Evolutionary conservation across 371 early-diverging fungal genomes (phyloP), one percentile per base, ranked within the genome.

Genomic region (Mortierella sp.): DNA sequence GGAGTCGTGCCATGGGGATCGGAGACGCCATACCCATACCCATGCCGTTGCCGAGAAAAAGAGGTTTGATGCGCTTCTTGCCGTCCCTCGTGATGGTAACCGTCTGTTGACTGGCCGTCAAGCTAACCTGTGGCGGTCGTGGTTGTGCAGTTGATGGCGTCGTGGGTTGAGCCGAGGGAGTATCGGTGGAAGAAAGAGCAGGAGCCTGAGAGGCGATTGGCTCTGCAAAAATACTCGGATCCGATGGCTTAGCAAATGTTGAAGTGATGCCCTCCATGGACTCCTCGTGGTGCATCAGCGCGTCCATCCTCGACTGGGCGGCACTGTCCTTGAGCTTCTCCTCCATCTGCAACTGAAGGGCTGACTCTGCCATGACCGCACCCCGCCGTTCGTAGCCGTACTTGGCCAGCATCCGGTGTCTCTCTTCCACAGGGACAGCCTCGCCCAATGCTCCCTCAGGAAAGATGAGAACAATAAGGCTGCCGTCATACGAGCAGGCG

Each of bases 401-500:
- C 65, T 92, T 92, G 4, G 88, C 85, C 64, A 97, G 80, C 65
- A 93, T 76, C 52, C 85, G 85, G 40, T 90, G 89, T 88, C 94
- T 86, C 43, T 93, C 94, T 40, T 92, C 92, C 0, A 86, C 85
- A 0, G 92, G 76, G 3, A 94, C 86, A 22, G 92, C 89, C 8
- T 83, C 77, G 0, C 94, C 94, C 29, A 98, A 79, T 77, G 96
- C 96, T 24, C 88, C 86, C 6, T 86, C 79, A 9, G 72, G 87
- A 43, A 98, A 92, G 45, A 88, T 87, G 1, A 99, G 55, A 37
- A 93, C 88, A 1, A 92, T 94, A 5, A 97, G 92, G 0, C 96
- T 93, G 24, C 99, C 99, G 86, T 99, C 99, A 74, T 95, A 95
- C 19, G 97, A 96, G 73, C 97, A 97, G 6, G 96, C 97, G 52